A percentile compares a stretch with the other conserved stretches of the same genome.
phyloP scores from a whole-genome alignment of 2,329 filamentous ascomycete genomes.

The Didymella glomerata region DNA sequence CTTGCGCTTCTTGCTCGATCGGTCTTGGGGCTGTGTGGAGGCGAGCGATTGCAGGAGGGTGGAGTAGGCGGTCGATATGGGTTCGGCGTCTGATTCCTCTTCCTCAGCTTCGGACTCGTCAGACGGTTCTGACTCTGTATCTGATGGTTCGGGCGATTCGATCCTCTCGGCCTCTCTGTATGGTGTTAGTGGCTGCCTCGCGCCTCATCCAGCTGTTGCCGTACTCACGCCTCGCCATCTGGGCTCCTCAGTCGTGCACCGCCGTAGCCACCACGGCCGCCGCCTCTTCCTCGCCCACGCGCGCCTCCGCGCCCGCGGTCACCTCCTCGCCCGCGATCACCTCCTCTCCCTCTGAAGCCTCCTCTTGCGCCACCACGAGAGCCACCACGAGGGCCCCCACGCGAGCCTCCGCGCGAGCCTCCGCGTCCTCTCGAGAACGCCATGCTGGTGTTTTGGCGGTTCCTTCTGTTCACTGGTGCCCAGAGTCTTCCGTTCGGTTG shows the following conservation, averaged over 20 bases:
- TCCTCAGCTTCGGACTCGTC: constrained; percentile 43
- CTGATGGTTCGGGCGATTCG: constrained; percentile 34
- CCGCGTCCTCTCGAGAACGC: constrained; percentile 28
- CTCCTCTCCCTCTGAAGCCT: constrained; percentile 30
- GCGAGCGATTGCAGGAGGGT: constrained; percentile 64
- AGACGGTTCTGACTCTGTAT: constrained; percentile 33
- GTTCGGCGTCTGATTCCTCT: constrained; percentile 32
- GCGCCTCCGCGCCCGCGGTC: constrained; percentile 19
- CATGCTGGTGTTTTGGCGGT: constrained; percentile 20
- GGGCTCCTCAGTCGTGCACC: constrained; percentile 41
- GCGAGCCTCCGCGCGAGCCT: constrained; percentile 11
- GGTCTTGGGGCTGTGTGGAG: constrained; percentile 52
- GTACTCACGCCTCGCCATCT: constrained; percentile 44
- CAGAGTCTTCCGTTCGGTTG: neutral
- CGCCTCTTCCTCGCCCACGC: constrained; percentile 33
- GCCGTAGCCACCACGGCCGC: constrained; percentile 40
- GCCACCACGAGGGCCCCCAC: constrained; percentile 13
- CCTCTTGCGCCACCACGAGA: constrained; percentile 5
- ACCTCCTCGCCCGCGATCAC: constrained; percentile 23
- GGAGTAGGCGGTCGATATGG: constrained; percentile 60
- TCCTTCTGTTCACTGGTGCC: neutral
- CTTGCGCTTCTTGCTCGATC: constrained; percentile 63
- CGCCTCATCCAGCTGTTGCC: constrained; percentile 15
- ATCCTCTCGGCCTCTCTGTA: constrained; percentile 26
- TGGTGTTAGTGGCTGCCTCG: constrained; percentile 25